Percentiles rank a stretch among this genome's conserved stretches.
Evolutionary conservation across 2,329 filamentous ascomycete species (phyloP).

Genomic region (Paecilomyces fulvus): DNA sequence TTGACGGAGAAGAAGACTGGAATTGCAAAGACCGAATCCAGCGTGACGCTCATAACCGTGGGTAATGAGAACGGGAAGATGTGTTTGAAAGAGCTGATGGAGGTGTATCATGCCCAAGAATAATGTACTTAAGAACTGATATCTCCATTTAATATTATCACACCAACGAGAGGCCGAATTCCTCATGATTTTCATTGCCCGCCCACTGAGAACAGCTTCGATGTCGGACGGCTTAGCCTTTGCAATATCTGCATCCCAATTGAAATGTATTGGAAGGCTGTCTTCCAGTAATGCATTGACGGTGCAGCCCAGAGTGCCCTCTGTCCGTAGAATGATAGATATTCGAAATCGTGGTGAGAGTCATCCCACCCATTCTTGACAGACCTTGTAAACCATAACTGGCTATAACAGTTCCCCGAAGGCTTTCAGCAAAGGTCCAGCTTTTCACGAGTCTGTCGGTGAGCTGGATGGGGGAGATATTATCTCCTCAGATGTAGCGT

Average conservation of each 20-base stretch:
- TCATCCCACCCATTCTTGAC: constrained; percentile 8
- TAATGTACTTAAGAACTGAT: background rate
- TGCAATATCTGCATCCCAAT: constrained; percentile 4
- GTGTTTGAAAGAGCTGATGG: background rate
- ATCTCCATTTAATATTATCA: background rate
- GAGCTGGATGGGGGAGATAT: background rate
- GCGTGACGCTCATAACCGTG: background rate
- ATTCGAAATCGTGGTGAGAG: constrained; percentile 5
- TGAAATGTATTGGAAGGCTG: background rate
- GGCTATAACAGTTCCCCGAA: constrained; percentile 6
- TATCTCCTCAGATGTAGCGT: background rate
- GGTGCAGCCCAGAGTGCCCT: constrained; percentile 4
- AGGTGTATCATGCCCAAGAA: background rate
- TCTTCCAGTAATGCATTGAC: constrained; percentile 3
- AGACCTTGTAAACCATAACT: constrained; percentile 4
- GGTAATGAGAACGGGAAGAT: background rate
- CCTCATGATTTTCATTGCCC: background rate
- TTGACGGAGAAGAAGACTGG: background rate
- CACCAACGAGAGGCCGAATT: background rate
- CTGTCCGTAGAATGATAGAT: constrained; percentile 6
- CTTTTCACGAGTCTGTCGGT: constrained; percentile 1
- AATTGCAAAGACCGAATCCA: background rate
- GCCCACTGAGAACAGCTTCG: constrained; percentile 5
- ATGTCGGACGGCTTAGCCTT: constrained; percentile 2
- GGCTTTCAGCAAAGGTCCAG: constrained; percentile 7